These are phyloP conservation scores for Debaryomyces nepalensis DNA, from an alignment of 1,139 yeast species.

Conservation along the genomic window DNA sequence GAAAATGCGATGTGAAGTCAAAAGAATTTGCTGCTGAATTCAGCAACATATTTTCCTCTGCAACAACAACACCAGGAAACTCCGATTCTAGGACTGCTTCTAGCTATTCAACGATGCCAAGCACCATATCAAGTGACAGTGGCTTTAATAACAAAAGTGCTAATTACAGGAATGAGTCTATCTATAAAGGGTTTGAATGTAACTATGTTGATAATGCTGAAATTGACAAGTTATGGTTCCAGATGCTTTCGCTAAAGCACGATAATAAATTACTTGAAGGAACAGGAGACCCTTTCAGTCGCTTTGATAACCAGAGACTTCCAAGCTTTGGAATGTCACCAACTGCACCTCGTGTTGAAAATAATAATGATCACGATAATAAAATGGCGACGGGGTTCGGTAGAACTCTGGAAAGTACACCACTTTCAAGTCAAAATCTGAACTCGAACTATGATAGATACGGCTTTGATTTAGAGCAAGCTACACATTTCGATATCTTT, in stretches of 20 bases:
- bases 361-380: neutral
- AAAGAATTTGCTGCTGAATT: constrained; percentile 17
- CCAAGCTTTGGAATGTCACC: neutral
- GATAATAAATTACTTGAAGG: constrained; percentile 19
- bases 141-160: neutral
- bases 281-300: neutral
- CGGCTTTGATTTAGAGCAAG: constrained; percentile 23
- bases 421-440: constrained; percentile 3
- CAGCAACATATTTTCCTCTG: constrained; percentile 1
- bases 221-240: constrained; percentile 47
- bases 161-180: neutral
- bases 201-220: constrained; percentile 38
- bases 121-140: neutral
- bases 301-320: neutral
- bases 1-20: constrained; percentile 18
- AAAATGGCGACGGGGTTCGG: neutral
- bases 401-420: neutral
- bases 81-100: neutral
- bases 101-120: neutral
- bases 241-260: constrained; percentile 39
- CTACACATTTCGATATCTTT: constrained; percentile 28
- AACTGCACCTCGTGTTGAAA: neutral
- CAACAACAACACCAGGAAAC: neutral
- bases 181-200: constrained; percentile 23
- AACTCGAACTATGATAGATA: constrained; percentile 15